Evolutionary conservation across 495 filamentous ascomycete genomes (phyloP), one percentile per base, ranked within the genome.

Genomic region (Letharia lupina): DNA sequence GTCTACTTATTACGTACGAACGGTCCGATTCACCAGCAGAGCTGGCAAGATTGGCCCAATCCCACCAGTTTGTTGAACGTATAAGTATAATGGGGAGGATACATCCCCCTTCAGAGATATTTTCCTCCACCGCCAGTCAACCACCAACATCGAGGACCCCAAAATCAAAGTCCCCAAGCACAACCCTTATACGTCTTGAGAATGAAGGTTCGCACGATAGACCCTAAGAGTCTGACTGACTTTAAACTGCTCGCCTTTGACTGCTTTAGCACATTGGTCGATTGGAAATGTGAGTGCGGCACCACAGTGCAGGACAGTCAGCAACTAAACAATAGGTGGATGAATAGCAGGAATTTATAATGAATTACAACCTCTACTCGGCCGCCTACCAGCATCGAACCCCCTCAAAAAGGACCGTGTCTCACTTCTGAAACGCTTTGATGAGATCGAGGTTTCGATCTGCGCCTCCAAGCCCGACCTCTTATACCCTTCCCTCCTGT

Each of bases 181-280:
- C 16, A 57, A 37, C 8, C 31, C 16, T 20, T 6, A 35, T 7
- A 20, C 31, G 7, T 57, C 20, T 57, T 20, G 15, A 6, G 28
- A 10, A 69, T 69, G 67, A 69, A 69, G 57, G 64, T 66, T 12
- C 67, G 64, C 59, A n/a, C 67, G 18, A 41, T 16, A 10, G 48
- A 65, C 33, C 33, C 60, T 6, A 23, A 62, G 23, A 61, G 60
- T 31, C 75, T 83, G 28, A 73, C 73, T 23, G 65, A 75, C 66
- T 84, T 77, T 73, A 74, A 71, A 7, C 72, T 86, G 63, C 84
- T 91, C 42, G 79, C 77, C 72, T 94, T 95, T 77, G 90, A 95
- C 74, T 84, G 89, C 79, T 93, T 90, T 74, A 88, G 90, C 73
- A 95, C 91, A 0, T 81, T 93, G 35, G 85, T 93, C 60, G 88